Base-by-base conservation (phyloP, 2,329 filamentous ascomycete genomes). In the Pyrenochaeta sp. region DNA sequence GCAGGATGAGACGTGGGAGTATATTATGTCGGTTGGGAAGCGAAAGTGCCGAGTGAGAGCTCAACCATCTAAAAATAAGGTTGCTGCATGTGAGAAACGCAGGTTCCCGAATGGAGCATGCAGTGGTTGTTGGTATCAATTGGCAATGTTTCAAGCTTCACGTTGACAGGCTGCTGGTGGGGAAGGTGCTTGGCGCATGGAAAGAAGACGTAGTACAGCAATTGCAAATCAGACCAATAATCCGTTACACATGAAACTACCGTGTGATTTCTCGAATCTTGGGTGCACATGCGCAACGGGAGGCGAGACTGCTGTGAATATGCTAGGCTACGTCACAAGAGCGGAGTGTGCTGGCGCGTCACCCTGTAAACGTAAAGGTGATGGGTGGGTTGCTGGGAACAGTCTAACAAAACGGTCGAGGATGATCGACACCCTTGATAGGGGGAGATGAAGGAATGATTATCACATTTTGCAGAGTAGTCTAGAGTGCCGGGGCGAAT, bases 121-220 rank as follows among this genome's bases (percentile, higher is more conserved):
- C 23, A 47, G 35, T 48, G 43, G 42, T 35, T 44, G 28, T 28
- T 34, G 32, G 24, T 29, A 17, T 36, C 22, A 44, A 49, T 44
- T 48, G 46, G 45, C 47, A 41, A 23, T 41, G 35, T 32, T 34
- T 31, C 51, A 50, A 55, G 55, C 48, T 41, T 60, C 30, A 15
- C 13, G 11, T 13, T 46, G 40, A 29, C 28, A 46, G 34, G 37
- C 20, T 39, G 30, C 18, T 20, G 39, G 29, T 18, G 38, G 41
- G 24, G 37, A n/a, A 17, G 21, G 21, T 14, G 30, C 34, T 37
- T 49, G 38, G 51, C 39, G 37, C n/a, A n/a, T n/a, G n/a, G n/a
- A n/a, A n/a, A n/a, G n/a, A n/a, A n/a, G n/a, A n/a, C n/a, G n/a
- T n/a, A n/a, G n/a, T n/a, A n/a, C n/a, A n/a, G n/a, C n/a, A n/a